A percentile compares a stretch with the other conserved stretches of the same genome.
Evolutionary conservation across 305 asterid species (phyloP).

Genomic region (Ruellia speciosa): DNA sequence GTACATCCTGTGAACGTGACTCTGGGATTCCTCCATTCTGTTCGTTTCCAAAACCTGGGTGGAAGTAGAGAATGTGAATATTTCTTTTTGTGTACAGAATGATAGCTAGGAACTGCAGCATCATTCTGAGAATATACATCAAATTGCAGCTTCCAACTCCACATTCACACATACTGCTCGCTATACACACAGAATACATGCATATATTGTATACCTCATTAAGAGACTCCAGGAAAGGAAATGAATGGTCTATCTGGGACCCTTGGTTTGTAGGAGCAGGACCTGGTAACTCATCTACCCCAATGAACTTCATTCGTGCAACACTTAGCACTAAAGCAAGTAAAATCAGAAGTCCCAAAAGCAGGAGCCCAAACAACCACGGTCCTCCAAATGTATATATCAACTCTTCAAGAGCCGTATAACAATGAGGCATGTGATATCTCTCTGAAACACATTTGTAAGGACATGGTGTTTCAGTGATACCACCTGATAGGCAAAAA

Average conservation of each 20-base stretch:
- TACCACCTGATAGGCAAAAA: slow-evolving; percentile 64
- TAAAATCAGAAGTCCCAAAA: slow-evolving; percentile 74
- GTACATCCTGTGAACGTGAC: slow-evolving; percentile 96
- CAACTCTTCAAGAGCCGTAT: slow-evolving; percentile 94
- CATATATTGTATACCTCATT: slow-evolving; percentile 55
- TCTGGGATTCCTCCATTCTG: slow-evolving; percentile 95
- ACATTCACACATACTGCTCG: background rate
- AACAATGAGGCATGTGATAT: slow-evolving; percentile 94
- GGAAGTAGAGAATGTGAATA: slow-evolving; percentile 23
- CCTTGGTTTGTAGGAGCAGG: slow-evolving; percentile 92
- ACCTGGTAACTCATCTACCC: slow-evolving; percentile 83
- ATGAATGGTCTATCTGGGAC: slow-evolving; percentile 92
- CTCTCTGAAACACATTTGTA: slow-evolving; percentile 81
- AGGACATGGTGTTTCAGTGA: slow-evolving; percentile 89
- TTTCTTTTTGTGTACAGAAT: background rate
- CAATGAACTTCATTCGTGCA: slow-evolving; percentile 92
- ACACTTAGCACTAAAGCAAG: slow-evolving; percentile 91
- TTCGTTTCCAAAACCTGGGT: slow-evolving; percentile 93
- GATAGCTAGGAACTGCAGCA: background rate
- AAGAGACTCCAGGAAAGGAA: slow-evolving; percentile 94
- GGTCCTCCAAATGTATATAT: slow-evolving; percentile 98
- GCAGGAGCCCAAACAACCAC: slow-evolving; percentile 90
- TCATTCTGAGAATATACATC: no score
- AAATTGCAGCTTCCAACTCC: background rate
- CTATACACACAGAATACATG: background rate